phyloP scores from a whole-genome alignment of 768 basidiomycete genomes.

The Termitomyces sp. region DNA sequence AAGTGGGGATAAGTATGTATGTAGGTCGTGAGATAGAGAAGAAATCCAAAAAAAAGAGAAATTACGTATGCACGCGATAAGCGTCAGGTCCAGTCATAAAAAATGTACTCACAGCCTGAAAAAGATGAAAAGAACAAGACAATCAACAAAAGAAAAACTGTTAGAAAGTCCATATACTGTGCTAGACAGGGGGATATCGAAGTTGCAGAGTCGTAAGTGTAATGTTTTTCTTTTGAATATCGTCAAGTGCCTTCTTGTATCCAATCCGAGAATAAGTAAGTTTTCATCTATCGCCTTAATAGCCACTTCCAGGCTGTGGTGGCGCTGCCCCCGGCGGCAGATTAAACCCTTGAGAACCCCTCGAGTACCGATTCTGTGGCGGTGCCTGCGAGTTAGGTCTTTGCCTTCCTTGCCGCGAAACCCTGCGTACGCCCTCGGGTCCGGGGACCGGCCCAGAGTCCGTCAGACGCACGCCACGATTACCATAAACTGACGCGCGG shows the following conservation, averaged over 20 bases:
- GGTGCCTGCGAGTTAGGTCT: constrained; percentile 56
- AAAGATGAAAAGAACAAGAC: background rate
- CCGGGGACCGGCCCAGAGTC: constrained; percentile 83
- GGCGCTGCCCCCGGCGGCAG: constrained; percentile 2
- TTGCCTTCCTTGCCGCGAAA: constrained; percentile 55
- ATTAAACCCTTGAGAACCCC: constrained; percentile 7
- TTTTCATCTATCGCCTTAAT: background rate
- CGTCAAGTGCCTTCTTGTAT: background rate
- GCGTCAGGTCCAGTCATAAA: background rate
- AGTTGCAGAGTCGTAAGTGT: background rate
- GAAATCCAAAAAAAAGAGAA: background rate
- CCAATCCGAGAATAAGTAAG: background rate
- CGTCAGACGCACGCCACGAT: constrained; percentile 68
- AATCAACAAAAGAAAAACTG: background rate
- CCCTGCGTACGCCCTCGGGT: constrained; percentile 72
- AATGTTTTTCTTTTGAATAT: background rate
- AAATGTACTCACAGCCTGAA: background rate
- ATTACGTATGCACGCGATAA: background rate
- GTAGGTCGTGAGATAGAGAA: background rate
- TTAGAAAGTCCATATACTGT: background rate
- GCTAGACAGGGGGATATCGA: background rate
- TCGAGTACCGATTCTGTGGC: constrained; percentile 23
- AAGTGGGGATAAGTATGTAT: background rate
- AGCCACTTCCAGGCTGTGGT: background rate
- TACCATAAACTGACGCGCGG: constrained; percentile 26